Percentiles rank a stretch among this genome's conserved stretches.
These are phyloP conservation scores for Plasmodium fragile DNA, from an alignment of 169 alveolate genomes.

Conservation along the genomic window DNA sequence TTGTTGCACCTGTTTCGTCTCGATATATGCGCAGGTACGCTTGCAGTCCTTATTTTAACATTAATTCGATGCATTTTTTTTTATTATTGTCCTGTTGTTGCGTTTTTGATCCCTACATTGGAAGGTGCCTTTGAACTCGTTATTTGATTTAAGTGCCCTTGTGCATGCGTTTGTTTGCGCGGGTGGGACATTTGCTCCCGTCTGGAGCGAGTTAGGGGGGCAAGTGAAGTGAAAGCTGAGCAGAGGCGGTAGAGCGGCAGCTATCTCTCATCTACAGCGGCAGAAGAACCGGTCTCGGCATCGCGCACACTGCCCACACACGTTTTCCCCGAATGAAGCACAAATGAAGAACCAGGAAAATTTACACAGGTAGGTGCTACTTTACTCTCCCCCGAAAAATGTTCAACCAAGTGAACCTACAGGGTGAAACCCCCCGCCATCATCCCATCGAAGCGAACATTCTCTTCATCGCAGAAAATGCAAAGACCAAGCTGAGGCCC, in stretches of 20 bases:
- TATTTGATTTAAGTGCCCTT: background rate
- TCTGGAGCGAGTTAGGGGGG: background rate
- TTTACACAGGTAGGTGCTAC: background rate
- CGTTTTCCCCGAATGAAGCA: background rate
- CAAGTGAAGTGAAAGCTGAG: background rate
- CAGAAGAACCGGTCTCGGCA: background rate
- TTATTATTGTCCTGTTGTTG: background rate
- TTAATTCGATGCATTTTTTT: background rate
- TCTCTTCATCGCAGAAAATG: constrained; percentile 16
- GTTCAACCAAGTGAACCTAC: background rate
- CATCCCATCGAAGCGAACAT: background rate
- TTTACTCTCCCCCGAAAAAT: background rate
- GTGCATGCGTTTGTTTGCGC: background rate
- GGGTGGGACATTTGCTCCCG: background rate
- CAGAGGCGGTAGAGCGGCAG: background rate
- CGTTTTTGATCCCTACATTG: background rate
- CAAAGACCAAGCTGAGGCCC: constrained; percentile 10
- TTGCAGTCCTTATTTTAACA: background rate
- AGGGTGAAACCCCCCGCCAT: background rate
- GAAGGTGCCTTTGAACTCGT: background rate
- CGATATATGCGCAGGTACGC: background rate
- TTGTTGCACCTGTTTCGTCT: background rate
- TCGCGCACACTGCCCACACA: background rate
- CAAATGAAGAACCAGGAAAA: background rate
- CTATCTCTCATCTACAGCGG: background rate